These are phyloP conservation scores for Phaeophleospora eucalypticola DNA, from an alignment of 2,329 filamentous ascomycete species.

Conservation along the genomic window DNA sequence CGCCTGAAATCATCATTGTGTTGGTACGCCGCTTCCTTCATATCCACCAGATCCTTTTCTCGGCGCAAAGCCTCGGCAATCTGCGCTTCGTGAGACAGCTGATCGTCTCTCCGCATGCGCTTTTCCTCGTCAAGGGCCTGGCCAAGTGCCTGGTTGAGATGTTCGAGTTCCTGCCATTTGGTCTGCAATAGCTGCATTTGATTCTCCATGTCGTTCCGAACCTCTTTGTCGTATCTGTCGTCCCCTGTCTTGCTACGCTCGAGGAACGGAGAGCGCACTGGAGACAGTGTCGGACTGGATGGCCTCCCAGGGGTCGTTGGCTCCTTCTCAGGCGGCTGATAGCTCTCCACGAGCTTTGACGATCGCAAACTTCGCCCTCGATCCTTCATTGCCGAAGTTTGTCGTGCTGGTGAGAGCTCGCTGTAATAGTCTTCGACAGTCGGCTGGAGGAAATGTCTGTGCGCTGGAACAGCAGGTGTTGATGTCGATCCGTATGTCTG, in stretches of 20 bases:
- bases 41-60: constrained; percentile 21
- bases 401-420: constrained; percentile 30
- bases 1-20: constrained; percentile 22
- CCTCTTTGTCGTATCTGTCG: constrained; percentile 11
- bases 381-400: constrained; percentile 6
- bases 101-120: constrained; percentile 20
- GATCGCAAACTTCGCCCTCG: constrained; percentile 8
- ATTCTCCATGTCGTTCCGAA: constrained; percentile 17
- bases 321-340: constrained; percentile 10
- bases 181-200: constrained; percentile 23
- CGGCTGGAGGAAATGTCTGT: constrained; percentile 31
- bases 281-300: constrained; percentile 30
- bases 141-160: constrained; percentile 24
- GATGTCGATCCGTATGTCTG: constrained; percentile 27
- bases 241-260: constrained; percentile 12
- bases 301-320: constrained; percentile 23
- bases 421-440: constrained; percentile 35
- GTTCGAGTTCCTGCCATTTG: constrained; percentile 26
- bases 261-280: constrained; percentile 23
- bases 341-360: not conserved
- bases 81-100: constrained; percentile 15
- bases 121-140: constrained; percentile 26
- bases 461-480: constrained; percentile 24
- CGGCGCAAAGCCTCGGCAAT: constrained; percentile 19
- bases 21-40: constrained; percentile 23